These are phyloP conservation scores for Colletotrichum noveboracense DNA, from an alignment of 2,329 filamentous ascomycete genomes.

Conservation along the genomic window DNA sequence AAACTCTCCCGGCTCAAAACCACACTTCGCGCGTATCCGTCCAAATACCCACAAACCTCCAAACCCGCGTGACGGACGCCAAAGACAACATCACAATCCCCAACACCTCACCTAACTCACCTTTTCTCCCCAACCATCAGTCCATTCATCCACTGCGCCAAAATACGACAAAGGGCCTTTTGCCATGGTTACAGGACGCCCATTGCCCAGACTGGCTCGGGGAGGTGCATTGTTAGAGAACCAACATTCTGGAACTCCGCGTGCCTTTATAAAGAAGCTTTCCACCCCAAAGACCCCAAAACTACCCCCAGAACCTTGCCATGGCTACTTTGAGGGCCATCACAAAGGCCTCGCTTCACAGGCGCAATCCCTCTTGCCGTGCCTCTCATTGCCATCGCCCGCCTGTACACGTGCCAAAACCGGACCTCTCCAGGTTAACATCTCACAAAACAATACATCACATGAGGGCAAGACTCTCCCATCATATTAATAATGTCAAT, in stretches of 20 bases:
- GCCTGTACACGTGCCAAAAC: fast-evolving
- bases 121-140: no score
- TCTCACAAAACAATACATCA: no score
- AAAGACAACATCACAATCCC: background rate
- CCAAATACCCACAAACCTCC: background rate
- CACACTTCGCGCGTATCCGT: background rate
- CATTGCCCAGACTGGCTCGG: background rate
- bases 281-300: background rate
- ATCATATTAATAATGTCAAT: background rate
- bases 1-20: background rate
- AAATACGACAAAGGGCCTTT: background rate
- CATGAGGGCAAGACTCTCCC: fast-evolving
- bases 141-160: background rate
- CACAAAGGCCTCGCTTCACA: background rate
- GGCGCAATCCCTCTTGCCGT: no score
- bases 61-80: background rate
- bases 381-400: no score
- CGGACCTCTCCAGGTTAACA: fast-evolving
- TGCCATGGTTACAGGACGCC: background rate
- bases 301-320: fast-evolving
- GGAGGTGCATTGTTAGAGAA: fast-evolving
- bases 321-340: background rate
- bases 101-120: background rate
- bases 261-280: background rate
- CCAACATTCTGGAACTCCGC: background rate